Evolutionary conservation across 2,329 filamentous ascomycete genomes (phyloP), one percentile per base, ranked within the genome.

Genomic region (Beauveria rudraprayagi): DNA sequence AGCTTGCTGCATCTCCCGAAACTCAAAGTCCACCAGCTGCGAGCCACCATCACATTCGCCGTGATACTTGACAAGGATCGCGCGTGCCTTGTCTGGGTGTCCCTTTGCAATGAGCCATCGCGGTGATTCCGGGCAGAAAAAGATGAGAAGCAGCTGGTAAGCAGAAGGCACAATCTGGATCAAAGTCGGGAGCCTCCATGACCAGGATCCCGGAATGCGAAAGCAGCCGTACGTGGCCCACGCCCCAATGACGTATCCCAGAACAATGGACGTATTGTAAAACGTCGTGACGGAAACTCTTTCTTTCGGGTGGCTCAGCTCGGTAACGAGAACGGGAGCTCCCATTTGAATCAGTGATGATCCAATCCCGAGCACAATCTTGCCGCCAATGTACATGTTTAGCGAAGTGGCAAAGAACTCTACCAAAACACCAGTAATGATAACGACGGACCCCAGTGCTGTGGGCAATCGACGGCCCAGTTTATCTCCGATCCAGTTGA

Each of bases 51-150:
- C 73, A 34, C 75, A 73, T 62, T 81, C 79, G 26, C 77, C 79
- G 58, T 83, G 80, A 46, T 80, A 81, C 60, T 80, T 80, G 65
- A 77, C 72, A 0, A 86, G 67, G 28, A 83, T 78, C 0, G 72
- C 71, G 17, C 73, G 76, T 0, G 83, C 83, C 65, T 84, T 74
- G 5, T 82, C 77, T 1, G 69, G 62, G 24, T 76, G 74, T 37
- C 82, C 81, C 63, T 81, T 76, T 41, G 78, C 76, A 48, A 85
- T 75, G 30, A 85, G 70, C 78, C 79, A 87, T 43, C 85, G 77
- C 1, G 85, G 85, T 0, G 79, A 83, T 64, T 88, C 85, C 0
- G 84, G 84, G 5, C 84, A 76, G 56, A 83, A 78, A 64, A 73
- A 75, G 56, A 80, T 70, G 58, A 79, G 76, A 10, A 70, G 60